phyloP scores from a whole-genome alignment of 176 grass and related monocot genomes.

The Aegilops umbellulata region DNA sequence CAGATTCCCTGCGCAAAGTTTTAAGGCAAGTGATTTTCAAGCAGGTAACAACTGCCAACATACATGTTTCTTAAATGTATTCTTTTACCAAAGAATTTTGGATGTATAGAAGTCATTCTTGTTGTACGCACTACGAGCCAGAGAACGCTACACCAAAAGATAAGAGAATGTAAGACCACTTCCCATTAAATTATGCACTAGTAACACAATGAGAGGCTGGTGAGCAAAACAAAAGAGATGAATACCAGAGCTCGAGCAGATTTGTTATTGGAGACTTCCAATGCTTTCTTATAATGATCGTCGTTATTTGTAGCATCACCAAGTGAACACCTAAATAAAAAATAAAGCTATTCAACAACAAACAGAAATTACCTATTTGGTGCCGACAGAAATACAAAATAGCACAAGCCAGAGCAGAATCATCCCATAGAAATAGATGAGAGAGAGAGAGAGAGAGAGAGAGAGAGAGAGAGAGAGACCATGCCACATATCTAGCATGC shows the following conservation, averaged over 20 bases:
- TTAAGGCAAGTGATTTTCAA: conserved; percentile 1
- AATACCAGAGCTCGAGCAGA: conserved; percentile 87
- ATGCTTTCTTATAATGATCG: conserved; percentile 80
- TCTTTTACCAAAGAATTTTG: conserved; percentile 79
- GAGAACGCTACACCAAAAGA: conserved; percentile 57
- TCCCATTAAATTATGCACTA: neutral
- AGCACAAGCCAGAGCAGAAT: neutral
- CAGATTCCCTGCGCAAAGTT: conserved; percentile 75
- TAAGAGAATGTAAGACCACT: conserved; percentile 13
- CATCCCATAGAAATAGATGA: neutral
- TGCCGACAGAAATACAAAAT: neutral
- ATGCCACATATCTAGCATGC: neutral
- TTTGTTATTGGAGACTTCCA: conserved; percentile 89
- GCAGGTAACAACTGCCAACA: neutral
- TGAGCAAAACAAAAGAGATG: conserved; percentile 22
- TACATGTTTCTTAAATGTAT: conserved; percentile 25
- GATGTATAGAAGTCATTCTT: conserved; percentile 70
- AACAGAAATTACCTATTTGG: neutral
- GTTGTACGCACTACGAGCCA: conserved; percentile 88
- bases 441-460: too few species aligned
- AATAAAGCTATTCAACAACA: conserved; percentile 12
- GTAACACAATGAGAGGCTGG: neutral
- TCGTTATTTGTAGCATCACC: conserved; percentile 87
- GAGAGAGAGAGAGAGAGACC: neutral
- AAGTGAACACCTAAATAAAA: conserved; percentile 81